These are phyloP conservation scores for Neurospora sp. DNA, from an alignment of 495 filamentous ascomycete genomes.

Conservation along the genomic window DNA sequence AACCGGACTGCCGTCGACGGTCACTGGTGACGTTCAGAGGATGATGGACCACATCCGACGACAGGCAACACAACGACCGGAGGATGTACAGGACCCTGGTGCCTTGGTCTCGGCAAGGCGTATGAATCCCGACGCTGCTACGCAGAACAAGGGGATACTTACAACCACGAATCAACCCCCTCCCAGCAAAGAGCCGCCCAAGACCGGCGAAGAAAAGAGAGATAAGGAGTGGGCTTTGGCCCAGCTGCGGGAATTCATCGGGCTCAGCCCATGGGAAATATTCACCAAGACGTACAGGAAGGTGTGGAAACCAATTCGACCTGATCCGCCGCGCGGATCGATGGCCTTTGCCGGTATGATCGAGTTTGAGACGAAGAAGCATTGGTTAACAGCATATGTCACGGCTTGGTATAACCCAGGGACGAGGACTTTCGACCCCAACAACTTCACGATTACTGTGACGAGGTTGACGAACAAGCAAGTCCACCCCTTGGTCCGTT, in stretches of 20 bases:
- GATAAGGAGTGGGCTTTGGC: not conserved
- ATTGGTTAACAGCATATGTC: conserved; percentile 20
- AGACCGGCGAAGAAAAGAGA: not conserved
- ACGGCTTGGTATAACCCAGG: conserved; percentile 22
- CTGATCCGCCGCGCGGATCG: conserved; percentile 50
- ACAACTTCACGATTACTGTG: conserved; percentile 3
- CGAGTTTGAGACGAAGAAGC: conserved; percentile 49
- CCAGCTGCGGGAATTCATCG: conserved; percentile 1
- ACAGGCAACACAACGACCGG: conserved; percentile 22
- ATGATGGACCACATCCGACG: conserved; percentile 18
- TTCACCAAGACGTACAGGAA: conserved; percentile 46
- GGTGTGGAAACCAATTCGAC: conserved; percentile 28
- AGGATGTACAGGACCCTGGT: conserved; percentile 14
- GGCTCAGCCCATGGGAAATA: conserved; percentile 28
- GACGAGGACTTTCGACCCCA: conserved; percentile 8
- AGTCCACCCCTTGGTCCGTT: not conserved
- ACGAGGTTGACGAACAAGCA: conserved; percentile 8
- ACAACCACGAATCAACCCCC: not conserved
- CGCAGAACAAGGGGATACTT: not conserved
- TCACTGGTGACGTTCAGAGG: conserved; percentile 12
- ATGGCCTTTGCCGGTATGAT: conserved; percentile 58
- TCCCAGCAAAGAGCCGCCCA: not conserved
- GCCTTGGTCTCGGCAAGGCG: conserved; percentile 7
- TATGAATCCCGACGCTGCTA: not conserved
- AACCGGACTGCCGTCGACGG: not conserved